These are phyloP conservation scores for Coniochaeta sp. DNA, from an alignment of 2,329 filamentous ascomycete genomes.

Conservation along the genomic window DNA sequence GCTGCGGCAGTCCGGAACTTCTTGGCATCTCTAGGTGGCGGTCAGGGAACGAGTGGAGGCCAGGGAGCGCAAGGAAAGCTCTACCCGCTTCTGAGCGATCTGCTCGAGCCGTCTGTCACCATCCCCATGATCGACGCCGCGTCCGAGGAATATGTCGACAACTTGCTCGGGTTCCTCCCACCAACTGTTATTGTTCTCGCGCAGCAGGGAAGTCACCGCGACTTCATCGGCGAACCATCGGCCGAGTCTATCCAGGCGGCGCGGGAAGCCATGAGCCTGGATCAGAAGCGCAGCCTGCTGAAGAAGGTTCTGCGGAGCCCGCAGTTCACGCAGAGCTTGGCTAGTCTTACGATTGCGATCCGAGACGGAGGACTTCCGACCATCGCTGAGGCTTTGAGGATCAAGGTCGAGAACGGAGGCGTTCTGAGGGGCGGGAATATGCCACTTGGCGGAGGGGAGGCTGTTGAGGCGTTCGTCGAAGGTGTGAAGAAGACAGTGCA, in stretches of 20 bases:
- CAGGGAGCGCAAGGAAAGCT: constrained; percentile 46
- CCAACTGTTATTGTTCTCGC: constrained; percentile 70
- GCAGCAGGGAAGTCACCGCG: constrained; percentile 53
- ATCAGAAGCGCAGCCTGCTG: constrained; percentile 74
- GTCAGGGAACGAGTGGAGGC: constrained; percentile 30
- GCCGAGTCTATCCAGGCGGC: constrained; percentile 63
- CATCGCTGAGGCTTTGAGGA: constrained; percentile 75
- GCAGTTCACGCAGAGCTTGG: constrained; percentile 81
- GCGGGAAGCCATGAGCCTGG: constrained; percentile 62
- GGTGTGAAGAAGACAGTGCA: constrained; percentile 77
- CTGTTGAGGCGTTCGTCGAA: constrained; percentile 84
- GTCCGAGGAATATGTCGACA: constrained; percentile 60
- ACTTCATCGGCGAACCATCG: constrained; percentile 55
- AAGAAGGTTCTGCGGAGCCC: constrained; percentile 79
- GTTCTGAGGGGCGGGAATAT: constrained; percentile 70
- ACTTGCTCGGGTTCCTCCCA: constrained; percentile 71
- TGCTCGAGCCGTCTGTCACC: constrained; percentile 71
- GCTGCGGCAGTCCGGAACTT: constrained; percentile 80
- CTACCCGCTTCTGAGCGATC: constrained; percentile 79
- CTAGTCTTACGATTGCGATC: constrained; percentile 78
- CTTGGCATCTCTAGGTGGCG: constrained; percentile 68
- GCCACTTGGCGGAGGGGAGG: constrained; percentile 80
- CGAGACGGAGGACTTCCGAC: constrained; percentile 85
- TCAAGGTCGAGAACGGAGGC: constrained; percentile 79
- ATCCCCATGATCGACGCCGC: constrained; percentile 65